A percentile compares a stretch with the other conserved stretches of the same genome.
phyloP scores from a whole-genome alignment of 2,329 filamentous ascomycete species.

The Botrytis fabae region DNA sequence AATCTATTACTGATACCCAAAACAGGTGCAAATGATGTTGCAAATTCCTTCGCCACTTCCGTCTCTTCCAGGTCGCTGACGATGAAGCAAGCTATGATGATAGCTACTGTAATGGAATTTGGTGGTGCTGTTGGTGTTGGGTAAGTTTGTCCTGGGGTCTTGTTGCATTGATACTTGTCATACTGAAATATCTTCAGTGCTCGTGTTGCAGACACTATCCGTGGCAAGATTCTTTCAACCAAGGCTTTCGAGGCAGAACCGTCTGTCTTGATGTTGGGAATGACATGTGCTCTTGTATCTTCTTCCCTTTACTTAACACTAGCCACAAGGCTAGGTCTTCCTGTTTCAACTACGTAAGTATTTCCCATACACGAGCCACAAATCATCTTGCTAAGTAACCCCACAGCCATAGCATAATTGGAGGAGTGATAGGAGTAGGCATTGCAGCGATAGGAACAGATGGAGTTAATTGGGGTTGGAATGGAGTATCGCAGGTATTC shows the following conservation, averaged over 20 bases:
- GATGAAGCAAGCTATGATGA: slow-evolving; percentile 67
- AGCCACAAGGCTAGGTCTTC: slow-evolving; percentile 72
- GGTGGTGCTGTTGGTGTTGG: slow-evolving; percentile 56
- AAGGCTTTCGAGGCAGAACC: slow-evolving; percentile 59
- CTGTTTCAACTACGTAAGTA: slow-evolving; percentile 64
- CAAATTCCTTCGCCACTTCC: slow-evolving; percentile 79
- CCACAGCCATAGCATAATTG: slow-evolving; percentile 62
- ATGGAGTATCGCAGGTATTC: slow-evolving; percentile 48
- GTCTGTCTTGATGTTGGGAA: slow-evolving; percentile 67
- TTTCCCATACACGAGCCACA: not conserved
- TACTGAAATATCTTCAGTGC: slow-evolving; percentile 55
- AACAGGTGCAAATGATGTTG: slow-evolving; percentile 66
- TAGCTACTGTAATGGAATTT: slow-evolving; percentile 68
- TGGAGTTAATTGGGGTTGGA: slow-evolving; percentile 68
- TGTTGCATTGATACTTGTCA: not conserved
- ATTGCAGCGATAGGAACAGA: slow-evolving; percentile 64
- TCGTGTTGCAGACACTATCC: slow-evolving; percentile 74
- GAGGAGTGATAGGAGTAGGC: slow-evolving; percentile 67
- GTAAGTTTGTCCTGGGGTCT: not conserved
- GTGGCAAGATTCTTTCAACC: slow-evolving; percentile 71
- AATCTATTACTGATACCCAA: not conserved
- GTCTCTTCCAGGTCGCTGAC: slow-evolving; percentile 77
- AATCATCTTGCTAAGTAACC: not conserved
- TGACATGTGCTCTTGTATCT: slow-evolving; percentile 63
- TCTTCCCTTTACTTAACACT: slow-evolving; percentile 77